phyloP scores from a whole-genome alignment of 2,329 filamentous ascomycete genomes.

The Cadophora gregata region DNA sequence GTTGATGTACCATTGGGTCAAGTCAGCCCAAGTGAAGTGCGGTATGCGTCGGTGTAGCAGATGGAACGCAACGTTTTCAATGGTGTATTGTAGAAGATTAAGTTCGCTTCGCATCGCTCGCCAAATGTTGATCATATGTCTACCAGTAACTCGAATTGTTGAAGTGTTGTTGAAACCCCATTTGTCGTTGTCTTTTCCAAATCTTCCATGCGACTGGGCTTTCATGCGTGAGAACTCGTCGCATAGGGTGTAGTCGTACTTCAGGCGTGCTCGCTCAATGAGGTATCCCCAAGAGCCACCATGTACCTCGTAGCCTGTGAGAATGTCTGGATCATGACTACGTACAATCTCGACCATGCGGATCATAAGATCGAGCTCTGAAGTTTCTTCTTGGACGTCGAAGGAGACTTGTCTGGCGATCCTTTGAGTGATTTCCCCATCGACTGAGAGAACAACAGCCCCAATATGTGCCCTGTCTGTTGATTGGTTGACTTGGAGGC shows the following conservation, averaged over 20 bases:
- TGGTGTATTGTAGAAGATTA: constrained; percentile 89
- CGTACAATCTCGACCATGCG: constrained; percentile 88
- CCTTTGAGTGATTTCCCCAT: constrained; percentile 61
- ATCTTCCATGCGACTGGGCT: constrained; percentile 78
- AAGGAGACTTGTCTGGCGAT: constrained; percentile 66
- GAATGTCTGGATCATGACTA: constrained; percentile 83
- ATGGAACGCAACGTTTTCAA: constrained; percentile 96
- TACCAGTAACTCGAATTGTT: constrained; percentile 87
- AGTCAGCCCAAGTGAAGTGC: constrained; percentile 78
- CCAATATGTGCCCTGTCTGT: constrained; percentile 65
- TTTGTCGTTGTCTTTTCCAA: constrained; percentile 83
- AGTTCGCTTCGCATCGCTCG: constrained; percentile 93
- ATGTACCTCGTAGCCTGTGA: constrained; percentile 95
- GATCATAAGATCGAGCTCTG: constrained; percentile 84
- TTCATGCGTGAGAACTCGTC: constrained; percentile 93
- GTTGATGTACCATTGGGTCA: constrained; percentile 84
- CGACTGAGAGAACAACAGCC: constrained; percentile 72
- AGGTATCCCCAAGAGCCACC: constrained; percentile 94
- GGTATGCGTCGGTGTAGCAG: constrained; percentile 86
- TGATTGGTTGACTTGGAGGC: constrained; percentile 54
- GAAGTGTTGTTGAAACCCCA: constrained; percentile 97
- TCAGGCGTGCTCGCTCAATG: constrained; percentile 83
- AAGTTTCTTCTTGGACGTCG: constrained; percentile 74
- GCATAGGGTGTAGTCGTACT: constrained; percentile 89
- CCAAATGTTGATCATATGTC: constrained; percentile 98